Evolutionary conservation across 2,329 filamentous ascomycete genomes (phyloP), one percentile per base, ranked within the genome.

Genomic region (Pochonia chlamydosporia): DNA sequence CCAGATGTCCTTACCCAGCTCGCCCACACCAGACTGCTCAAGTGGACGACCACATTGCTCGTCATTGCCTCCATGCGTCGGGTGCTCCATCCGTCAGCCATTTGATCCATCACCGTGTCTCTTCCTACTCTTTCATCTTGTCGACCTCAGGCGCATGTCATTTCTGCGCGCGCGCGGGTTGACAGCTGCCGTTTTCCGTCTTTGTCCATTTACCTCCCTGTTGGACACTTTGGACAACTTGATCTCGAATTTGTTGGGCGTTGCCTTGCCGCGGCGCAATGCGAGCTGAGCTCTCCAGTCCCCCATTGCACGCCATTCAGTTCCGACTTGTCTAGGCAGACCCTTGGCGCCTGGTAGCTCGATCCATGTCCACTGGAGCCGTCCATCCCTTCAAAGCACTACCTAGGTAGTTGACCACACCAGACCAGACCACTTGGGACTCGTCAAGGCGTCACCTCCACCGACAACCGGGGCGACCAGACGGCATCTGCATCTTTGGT

Each of bases 191-290:
- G 10, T 44, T 36, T 24, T 26, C 37, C 25, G 21, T 26, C 14
- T 16, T 28, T 41, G 23, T 28, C 25, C 13, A 41, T 16, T 13
- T n/a, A 18, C 24, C 14, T 28, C 16, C 3, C 25, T 28, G 24
- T 24, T 8, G 39, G 39, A 5, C 39, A 5, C 39, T 9, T 41
- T 41, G 10, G 23, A 16, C 39, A 24, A 14, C 39, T 41, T 28
- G 8, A n/a, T 13, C 33, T 26, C 16, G 18, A 6, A 3, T 16
- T 23, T 21, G 37, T 30, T 40, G 30, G 25, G 42, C 43, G 42
- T 31, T 16, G 37, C 44, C 46, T 51, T 50, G 54, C 55, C 39
- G 47, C 40, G 49, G 48, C 53, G 53, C 51, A 39, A 54, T 54
- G 52, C 50, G 46, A 54, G 42, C 48, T 35, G 20, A 40, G 10